Base-by-base conservation (phyloP, 2,329 filamentous ascomycete genomes). In the Aspergillus sp. region DNA sequence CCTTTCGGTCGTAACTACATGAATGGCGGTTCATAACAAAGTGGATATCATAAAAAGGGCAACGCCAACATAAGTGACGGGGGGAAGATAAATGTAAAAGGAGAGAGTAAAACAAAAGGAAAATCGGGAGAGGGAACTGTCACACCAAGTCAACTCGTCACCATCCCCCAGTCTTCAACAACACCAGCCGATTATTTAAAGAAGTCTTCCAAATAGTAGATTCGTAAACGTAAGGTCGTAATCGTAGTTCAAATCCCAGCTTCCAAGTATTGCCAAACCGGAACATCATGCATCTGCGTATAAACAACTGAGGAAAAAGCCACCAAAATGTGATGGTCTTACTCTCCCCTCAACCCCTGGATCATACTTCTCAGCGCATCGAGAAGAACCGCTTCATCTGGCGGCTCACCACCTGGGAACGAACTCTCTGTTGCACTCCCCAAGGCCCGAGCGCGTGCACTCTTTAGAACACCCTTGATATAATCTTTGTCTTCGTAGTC, bases 401-500 rank as follows among this genome's bases (percentile, higher is more conserved):
- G 76, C 17, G 75, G 75, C 57, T 77, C 75, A 14, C 75, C 75
- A 39, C 75, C 75, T 19, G 75, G 71, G 64, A 77, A 76, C 9
- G 75, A 77, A 54, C 74, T 77, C 54, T 75, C 74, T 21, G 72
- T 70, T 6, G 74, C 73, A 53, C 71, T 66, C 27, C 74, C 74
- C 6, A 77, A 55, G 15, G 72, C 75, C 15, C 75, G 73, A 48
- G 75, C 74, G 8, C 75, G 74, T 21, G 75, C 75, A 59, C 75
- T 77, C 57, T 73, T 72, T 11, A 77, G 70, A 35, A 77, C 75
- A 62, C 77, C 73, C 24, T 74, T 73, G 62, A 77, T 77, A 59
- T 77, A 77, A 55, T 77, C 75, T 65, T 76, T 75, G 59, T 77
- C 75, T 56, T 77, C 75, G 53, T 77, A 77, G 58, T 77, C 75